Base-by-base conservation (phyloP, 2,329 filamentous ascomycete species). In the Nothophoma quercina region DNA sequence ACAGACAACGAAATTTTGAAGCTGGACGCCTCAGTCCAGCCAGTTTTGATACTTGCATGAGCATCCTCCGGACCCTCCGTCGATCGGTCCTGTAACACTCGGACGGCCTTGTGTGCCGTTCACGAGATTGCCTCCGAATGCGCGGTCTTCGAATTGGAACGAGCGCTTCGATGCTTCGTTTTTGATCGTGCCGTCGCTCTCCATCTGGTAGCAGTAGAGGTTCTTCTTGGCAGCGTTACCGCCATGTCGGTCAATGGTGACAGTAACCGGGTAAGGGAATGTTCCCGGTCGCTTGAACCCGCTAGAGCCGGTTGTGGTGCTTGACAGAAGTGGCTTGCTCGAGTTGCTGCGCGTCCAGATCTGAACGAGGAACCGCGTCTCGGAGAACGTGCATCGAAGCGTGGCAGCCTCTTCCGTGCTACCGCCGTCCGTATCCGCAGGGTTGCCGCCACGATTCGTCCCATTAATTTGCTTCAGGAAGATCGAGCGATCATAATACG, bases 401-500 rank as follows among this genome's bases (percentile, higher is more conserved):
- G 69, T 74, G 3, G 83, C 81, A 19, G 78, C 71, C 4, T 74
- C 68, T 52, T 78, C 73, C 7, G 71, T 70, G 2, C 77, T 75
- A 1, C 83, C 83, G 22, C 84, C 84, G 39, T 82, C 72, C 7
- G 68, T 55, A 55, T 83, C 81, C n/a, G 75, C 75, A 3, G 78
- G 66, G 3, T 75, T 69, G 7, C 75, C 69, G 30, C 76, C 75
- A 8, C 66, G 68, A 28, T 70, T 71, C 19, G 61, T 67, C 26
- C 78, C 78, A 57, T 82, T 81, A 51, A 84, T 76, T 13, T 85
- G 86, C 62, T 87, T 85, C 56, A 96, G 80, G 78, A 93, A 96
- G 58, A 96, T 90, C 7, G 88, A 89, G 60, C 92, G 90, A 75
- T 92, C 87, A 74, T 90, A 98, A 79, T 96, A 96, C 0, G 85